Base-by-base conservation (phyloP, 2,329 filamentous ascomycete genomes). In the Trichophyton simii region DNA sequence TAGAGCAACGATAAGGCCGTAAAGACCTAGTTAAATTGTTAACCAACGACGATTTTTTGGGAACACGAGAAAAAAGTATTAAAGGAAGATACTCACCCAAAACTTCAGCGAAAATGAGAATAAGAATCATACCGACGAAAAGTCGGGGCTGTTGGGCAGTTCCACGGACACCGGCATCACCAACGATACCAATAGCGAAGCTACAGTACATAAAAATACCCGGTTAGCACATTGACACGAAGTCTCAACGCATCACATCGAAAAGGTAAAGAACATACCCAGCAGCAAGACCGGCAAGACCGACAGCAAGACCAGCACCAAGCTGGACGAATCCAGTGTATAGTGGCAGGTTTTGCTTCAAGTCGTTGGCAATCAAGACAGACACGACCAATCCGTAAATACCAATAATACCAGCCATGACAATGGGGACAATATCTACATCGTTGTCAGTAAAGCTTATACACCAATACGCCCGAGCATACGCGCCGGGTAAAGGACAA, bases 341-440 rank as follows among this genome's bases (percentile, higher is more conserved):
- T 64, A 94, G 82, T 64, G 88, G 81, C 65, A 87, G 78, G 66
- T 83, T 74, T 77, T 92, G 88, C 69, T 80, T 82, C 66, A 94
- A 80, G 70, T 84, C 85, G 75, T 90, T 88, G 72, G 89, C 91
- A 73, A 94, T 90, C 72, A 94, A 79, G 75, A 94, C 89, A 18
- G 89, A 91, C 64, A 92, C 88, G 78, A 94, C 89, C 67, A 94
- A 83, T 71, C 89, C 89, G 80, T 94, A 99, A 78, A 99, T 97
- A 88, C 90, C 94, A 79, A 99, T 97, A 79, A 99, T 99, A 97
- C 94, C 94, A 83, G 94, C 94, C 94, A 99, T 99, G 86, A 99
- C 96, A 79, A 97, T 94, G 76, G 94, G 94, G 67, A 97, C 92
- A 77, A 97, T 96, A 84, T 96, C 92, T 97, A 68, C 8, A 57